These are phyloP conservation scores for Coemansia sp. DNA, from an alignment of 192 early-diverging fungal species.

Conservation along the genomic window DNA sequence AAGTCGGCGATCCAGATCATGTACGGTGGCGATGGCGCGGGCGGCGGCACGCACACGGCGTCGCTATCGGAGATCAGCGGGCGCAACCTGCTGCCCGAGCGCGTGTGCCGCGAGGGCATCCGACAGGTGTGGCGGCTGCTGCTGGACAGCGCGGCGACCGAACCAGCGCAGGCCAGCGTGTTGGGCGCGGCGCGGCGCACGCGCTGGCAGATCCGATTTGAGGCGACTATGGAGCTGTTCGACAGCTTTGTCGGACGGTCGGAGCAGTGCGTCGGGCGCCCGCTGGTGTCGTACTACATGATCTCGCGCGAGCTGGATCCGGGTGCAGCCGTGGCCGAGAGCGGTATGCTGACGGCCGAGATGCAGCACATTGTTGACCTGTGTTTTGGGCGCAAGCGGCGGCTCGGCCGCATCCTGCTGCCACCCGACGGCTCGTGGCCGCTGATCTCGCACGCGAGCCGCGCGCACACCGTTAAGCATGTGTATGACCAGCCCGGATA, in stretches of 20 bases:
- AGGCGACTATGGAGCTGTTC: slow-evolving; percentile 46
- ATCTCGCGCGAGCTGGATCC: slow-evolving; percentile 49
- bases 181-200: slow-evolving; percentile 42
- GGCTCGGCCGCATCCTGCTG: slow-evolving; percentile 46
- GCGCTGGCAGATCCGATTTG: slow-evolving; percentile 52
- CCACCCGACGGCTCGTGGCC: slow-evolving; percentile 71
- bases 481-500: slow-evolving; percentile 49
- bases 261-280: slow-evolving; percentile 31
- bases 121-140: slow-evolving; percentile 47
- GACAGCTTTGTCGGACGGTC: slow-evolving; percentile 47
- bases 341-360: slow-evolving; percentile 35
- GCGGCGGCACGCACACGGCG: slow-evolving; percentile 32
- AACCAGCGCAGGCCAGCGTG: slow-evolving; percentile 29
- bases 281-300: slow-evolving; percentile 45
- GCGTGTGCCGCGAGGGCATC: slow-evolving; percentile 42
- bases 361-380: slow-evolving; percentile 50
- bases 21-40: slow-evolving; percentile 32
- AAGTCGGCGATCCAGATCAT: slow-evolving; percentile 42
- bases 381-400: slow-evolving; percentile 47
- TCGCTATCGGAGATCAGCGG: slow-evolving; percentile 46
- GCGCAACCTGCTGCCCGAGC: slow-evolving; percentile 34
- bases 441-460: slow-evolving; percentile 63
- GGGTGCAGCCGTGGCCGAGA: slow-evolving; percentile 39
- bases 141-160: slow-evolving; percentile 38
- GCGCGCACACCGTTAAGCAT: slow-evolving; percentile 37